These are phyloP conservation scores for Aspergillus aculeatinus DNA, from an alignment of 2,329 filamentous ascomycete genomes.

Conservation along the genomic window DNA sequence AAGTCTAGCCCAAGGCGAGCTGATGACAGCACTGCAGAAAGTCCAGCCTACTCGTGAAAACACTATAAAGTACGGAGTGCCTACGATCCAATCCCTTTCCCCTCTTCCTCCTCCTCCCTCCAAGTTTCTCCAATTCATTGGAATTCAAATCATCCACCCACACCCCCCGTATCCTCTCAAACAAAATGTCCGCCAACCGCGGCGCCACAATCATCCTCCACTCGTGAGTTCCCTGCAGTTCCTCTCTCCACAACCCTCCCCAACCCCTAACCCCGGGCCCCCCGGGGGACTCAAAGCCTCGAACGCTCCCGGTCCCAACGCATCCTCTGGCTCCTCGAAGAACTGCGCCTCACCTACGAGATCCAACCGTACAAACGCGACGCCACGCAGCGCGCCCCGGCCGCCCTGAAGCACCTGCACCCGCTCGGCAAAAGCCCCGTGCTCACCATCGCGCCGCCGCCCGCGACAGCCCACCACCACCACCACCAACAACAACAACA, in stretches of 20 bases:
- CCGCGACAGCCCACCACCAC: too few species aligned
- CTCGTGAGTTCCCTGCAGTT: conserved; percentile 49
- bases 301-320: conserved; percentile 78
- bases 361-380: conserved; percentile 74
- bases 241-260: background rate
- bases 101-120: background rate
- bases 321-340: conserved; percentile 82
- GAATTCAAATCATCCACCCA: background rate
- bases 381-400: conserved; percentile 65
- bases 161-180: background rate
- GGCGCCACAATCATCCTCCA: conserved; percentile 61
- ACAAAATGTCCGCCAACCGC: conserved; percentile 22
- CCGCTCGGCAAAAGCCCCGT: conserved; percentile 85
- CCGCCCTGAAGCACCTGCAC: conserved; percentile 74
- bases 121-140: background rate
- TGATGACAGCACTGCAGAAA: too few species aligned
- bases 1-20: background rate
- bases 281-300: conserved; percentile 58
- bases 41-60: too few species aligned
- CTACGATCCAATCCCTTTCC: background rate
- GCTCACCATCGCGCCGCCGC: conserved; percentile 57
- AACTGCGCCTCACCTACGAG: conserved; percentile 75
- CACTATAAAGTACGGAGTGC: too few species aligned
- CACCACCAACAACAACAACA: conserved; percentile 14
- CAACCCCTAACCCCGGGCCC: background rate